Conservation (phyloP, 768 basidiomycete genomes). For the Rickenella mellea region DNA sequence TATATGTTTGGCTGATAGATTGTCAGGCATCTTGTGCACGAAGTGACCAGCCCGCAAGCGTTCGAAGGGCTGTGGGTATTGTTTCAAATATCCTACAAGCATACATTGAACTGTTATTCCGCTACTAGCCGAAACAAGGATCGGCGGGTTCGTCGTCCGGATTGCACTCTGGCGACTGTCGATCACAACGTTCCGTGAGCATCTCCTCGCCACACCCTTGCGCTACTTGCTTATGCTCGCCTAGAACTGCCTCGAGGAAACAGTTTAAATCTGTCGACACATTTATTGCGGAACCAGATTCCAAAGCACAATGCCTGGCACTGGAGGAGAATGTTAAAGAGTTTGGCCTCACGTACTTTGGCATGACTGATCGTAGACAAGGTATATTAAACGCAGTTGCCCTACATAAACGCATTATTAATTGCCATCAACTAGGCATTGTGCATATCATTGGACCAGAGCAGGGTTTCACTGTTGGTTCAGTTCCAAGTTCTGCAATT, state of each 20-base stretch:
- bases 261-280: conserved; percentile 59
- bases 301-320: conserved; percentile 72
- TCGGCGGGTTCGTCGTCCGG: conserved; percentile 71
- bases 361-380: conserved; percentile 82
- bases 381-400: conserved; percentile 31
- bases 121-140: conserved; percentile 54
- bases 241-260: conserved; percentile 64
- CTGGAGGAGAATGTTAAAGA: conserved; percentile 87
- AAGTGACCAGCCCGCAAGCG: conserved; percentile 91
- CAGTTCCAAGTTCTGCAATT: neutral
- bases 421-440: conserved; percentile 39
- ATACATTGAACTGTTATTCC: conserved; percentile 8
- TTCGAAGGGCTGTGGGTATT: conserved; percentile 71
- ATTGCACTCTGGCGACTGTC: conserved; percentile 83
- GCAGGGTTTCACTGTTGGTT: conserved; percentile 77
- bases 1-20: neutral
- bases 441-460: conserved; percentile 90
- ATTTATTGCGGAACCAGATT: conserved; percentile 80
- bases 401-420: neutral
- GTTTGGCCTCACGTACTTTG: conserved; percentile 88
- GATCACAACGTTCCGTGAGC: conserved; percentile 85
- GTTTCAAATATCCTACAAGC: neutral
- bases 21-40: conserved; percentile 60
- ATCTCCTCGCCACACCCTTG: neutral
- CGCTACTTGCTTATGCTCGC: neutral